These are phyloP conservation scores for Aspergillus bombycis DNA, from an alignment of 2,329 filamentous ascomycete genomes.

Conservation along the genomic window DNA sequence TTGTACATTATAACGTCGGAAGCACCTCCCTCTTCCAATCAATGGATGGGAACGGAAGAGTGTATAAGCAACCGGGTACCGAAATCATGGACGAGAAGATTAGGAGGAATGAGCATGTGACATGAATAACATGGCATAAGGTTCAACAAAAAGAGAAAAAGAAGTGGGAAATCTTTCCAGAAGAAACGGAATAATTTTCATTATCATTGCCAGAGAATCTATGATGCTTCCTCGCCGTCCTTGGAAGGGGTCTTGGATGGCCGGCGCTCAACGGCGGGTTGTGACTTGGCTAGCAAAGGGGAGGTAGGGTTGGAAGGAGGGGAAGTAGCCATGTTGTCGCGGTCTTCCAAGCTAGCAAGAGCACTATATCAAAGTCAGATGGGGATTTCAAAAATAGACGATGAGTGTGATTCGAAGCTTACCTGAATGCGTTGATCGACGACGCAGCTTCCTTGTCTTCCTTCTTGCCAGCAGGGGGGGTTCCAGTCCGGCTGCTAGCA, in stretches of 20 bases:
- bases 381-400: conserved; percentile 6
- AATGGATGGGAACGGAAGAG: conserved; percentile 14
- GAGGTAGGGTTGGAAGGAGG: conserved; percentile 53
- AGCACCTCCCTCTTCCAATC: conserved; percentile 13
- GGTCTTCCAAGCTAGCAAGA: conserved; percentile 51
- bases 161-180: conserved; percentile 38
- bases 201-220: conserved; percentile 44
- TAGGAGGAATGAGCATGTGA: conserved; percentile 24
- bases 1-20: conserved; percentile 27
- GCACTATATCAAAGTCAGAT: conserved; percentile 39
- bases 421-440: conserved; percentile 93
- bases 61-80: conserved; percentile 21
- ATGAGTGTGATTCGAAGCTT: conserved; percentile 46
- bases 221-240: conserved; percentile 44
- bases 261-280: conserved; percentile 48
- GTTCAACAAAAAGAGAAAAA: conserved; percentile 16
- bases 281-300: conserved; percentile 50
- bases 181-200: conserved; percentile 39
- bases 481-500: conserved; percentile 85
- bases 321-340: conserved; percentile 51
- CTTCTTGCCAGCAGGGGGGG: conserved; percentile 72
- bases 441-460: conserved; percentile 64
- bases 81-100: conserved; percentile 29
- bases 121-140: conserved; percentile 20
- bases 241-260: conserved; percentile 49